These are phyloP conservation scores for Protomyces inouyei DNA, from an alignment of 1,139 yeast genomes.

Conservation along the genomic window DNA sequence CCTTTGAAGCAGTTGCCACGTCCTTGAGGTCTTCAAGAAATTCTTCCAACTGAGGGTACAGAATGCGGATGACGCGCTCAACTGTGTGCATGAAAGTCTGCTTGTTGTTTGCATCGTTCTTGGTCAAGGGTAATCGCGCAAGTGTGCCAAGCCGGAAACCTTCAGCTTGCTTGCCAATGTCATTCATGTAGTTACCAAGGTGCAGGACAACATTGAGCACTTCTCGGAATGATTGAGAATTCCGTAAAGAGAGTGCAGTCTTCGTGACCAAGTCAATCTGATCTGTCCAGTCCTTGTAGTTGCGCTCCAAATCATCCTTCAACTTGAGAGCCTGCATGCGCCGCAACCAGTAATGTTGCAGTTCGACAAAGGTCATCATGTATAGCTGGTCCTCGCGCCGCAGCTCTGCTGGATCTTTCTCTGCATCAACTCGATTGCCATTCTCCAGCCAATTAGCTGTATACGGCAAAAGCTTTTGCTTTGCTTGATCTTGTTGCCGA, in stretches of 20 bases:
- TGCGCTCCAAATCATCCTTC: constrained; percentile 64
- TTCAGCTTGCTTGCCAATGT: constrained; percentile 65
- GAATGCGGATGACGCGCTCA: constrained; percentile 68
- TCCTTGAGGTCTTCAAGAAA: constrained; percentile 71
- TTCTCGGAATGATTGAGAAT: constrained; percentile 60
- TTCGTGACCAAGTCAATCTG: constrained; percentile 63
- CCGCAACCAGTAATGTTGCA: constrained; percentile 78
- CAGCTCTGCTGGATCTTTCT: constrained; percentile 56
- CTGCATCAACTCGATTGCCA: constrained; percentile 44
- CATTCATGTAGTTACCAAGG: constrained; percentile 93
- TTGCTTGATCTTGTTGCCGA: constrained; percentile 24
- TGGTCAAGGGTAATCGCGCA: constrained; percentile 77
- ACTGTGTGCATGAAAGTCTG: constrained; percentile 81
- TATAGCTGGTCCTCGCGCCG: constrained; percentile 79
- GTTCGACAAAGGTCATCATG: constrained; percentile 69
- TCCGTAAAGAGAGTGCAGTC: constrained; percentile 58
- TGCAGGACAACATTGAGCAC: constrained; percentile 72
- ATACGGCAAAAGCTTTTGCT: constrained; percentile 58
- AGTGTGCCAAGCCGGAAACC: constrained; percentile 83
- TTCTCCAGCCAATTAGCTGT: constrained; percentile 49
- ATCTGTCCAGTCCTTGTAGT: constrained; percentile 60
- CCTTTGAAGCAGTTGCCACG: constrained; percentile 62
- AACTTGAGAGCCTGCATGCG: constrained; percentile 74
- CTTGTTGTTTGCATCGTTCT: constrained; percentile 67
- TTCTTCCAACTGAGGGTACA: constrained; percentile 70